Conservation (phyloP, 768 basidiomycete genomes). For the Pleurotus sapidus region DNA sequence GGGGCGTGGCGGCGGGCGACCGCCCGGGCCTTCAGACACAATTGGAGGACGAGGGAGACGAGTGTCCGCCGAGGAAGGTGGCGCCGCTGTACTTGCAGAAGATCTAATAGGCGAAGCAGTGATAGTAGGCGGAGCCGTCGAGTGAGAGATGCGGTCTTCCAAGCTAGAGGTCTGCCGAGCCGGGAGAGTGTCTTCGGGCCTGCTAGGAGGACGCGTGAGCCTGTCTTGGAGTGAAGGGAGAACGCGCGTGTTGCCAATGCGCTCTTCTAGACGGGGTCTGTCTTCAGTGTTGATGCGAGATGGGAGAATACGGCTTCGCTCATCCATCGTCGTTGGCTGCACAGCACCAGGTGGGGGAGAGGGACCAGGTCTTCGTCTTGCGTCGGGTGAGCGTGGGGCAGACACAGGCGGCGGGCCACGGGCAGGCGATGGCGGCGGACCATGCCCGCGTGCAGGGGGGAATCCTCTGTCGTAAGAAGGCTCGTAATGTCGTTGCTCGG, state of each 20-base stretch:
- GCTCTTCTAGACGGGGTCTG: neutral
- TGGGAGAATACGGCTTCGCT: neutral
- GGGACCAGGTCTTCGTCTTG: neutral
- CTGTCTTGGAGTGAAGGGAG: slow-evolving; percentile 3
- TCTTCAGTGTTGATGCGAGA: neutral
- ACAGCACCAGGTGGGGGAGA: neutral
- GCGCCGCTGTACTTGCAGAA: neutral
- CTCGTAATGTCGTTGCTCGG: slow-evolving; percentile 48
- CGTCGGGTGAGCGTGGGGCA: neutral
- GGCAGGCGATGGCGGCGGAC: slow-evolving; percentile 11
- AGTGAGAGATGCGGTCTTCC: slow-evolving; percentile 39
- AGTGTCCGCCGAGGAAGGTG: neutral
- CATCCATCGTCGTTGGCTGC: neutral
- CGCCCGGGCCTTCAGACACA: slow-evolving; percentile 11
- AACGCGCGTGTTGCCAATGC: neutral
- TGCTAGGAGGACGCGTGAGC: neutral
- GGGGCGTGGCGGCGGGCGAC: slow-evolving; percentile 15
- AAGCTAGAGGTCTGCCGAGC: slow-evolving; percentile 28
- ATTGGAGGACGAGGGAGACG: slow-evolving; percentile 6
- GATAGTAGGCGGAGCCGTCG: slow-evolving; percentile 17
- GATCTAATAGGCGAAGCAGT: slow-evolving; percentile 17
- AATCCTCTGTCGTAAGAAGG: slow-evolving; percentile 28
- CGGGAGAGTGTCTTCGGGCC: slow-evolving; percentile 11
- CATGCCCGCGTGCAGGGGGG: slow-evolving; percentile 19
- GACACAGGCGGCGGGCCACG: neutral